Evolutionary conservation across 2,329 filamentous ascomycete species (phyloP).

Genomic region (Cercospora berteroae): DNA sequence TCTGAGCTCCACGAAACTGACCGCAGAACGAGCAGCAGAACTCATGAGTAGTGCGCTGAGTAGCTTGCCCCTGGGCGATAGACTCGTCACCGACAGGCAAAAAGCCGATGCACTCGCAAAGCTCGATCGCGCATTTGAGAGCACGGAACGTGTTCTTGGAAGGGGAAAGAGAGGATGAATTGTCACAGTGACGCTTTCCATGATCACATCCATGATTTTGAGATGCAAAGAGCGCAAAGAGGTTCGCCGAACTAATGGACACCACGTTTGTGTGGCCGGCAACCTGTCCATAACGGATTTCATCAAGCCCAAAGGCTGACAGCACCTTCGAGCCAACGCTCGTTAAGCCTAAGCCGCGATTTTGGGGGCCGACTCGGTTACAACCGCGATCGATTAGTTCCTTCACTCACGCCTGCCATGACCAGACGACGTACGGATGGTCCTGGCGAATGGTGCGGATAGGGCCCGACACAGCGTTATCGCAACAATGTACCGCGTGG

Average conservation of each 20-base stretch:
- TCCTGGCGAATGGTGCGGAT: background rate
- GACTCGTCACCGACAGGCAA: constrained; percentile 41
- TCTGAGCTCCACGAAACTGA: constrained; percentile 32
- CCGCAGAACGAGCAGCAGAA: constrained; percentile 46
- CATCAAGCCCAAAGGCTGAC: background rate
- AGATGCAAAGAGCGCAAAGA: background rate
- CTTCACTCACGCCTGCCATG: background rate
- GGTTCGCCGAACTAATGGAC: background rate
- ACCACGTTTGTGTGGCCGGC: background rate
- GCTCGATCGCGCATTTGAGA: constrained; percentile 43
- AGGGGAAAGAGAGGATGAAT: constrained; percentile 17
- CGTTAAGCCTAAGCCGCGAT: background rate
- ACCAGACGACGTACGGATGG: background rate
- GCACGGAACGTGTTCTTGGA: constrained; percentile 29
- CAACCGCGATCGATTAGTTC: background rate
- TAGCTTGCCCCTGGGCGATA: constrained; percentile 44
- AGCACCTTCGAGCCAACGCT: background rate
- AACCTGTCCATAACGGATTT: background rate
- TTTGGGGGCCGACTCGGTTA: background rate
- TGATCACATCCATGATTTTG: background rate
- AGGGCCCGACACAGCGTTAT: background rate
- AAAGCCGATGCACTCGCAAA: constrained; percentile 47
- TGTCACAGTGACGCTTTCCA: background rate
- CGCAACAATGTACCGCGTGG: background rate
- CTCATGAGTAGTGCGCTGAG: constrained; percentile 50